Percentiles rank a stretch among this genome's conserved stretches.
phyloP scores from a whole-genome alignment of 1,139 yeast genomes.

The Candida sanyaensis region DNA sequence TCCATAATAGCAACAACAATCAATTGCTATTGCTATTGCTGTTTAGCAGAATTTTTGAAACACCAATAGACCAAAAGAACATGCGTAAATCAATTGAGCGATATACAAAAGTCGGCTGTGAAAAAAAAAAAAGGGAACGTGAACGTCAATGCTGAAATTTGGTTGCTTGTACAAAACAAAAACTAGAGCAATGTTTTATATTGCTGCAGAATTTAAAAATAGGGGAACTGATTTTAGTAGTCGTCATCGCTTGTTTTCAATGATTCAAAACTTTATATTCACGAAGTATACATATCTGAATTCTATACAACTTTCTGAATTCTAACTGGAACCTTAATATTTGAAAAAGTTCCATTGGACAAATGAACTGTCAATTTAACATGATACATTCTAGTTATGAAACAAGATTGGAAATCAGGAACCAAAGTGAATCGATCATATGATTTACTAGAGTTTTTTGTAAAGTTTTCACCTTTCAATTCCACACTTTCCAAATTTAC shows the following conservation, averaged over 20 bases:
- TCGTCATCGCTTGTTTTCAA: no score
- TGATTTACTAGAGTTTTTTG: conserved; percentile 4
- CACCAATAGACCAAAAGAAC: neutral
- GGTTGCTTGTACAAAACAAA: neutral
- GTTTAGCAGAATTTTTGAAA: neutral
- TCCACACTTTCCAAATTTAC: conserved; percentile 12
- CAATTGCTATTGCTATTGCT: neutral
- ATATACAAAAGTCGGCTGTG: neutral
- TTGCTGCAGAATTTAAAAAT: neutral
- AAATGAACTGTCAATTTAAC: conserved; percentile 30
- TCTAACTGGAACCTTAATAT: conserved; percentile 37
- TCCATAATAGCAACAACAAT: neutral
- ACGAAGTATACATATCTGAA: no score
- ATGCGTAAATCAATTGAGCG: neutral
- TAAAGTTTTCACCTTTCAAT: conserved; percentile 11
- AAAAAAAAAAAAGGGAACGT: neutral
- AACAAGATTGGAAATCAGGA: conserved; percentile 44
- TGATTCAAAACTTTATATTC: no score
- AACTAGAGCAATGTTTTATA: neutral
- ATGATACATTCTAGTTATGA: conserved; percentile 37
- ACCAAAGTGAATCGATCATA: conserved; percentile 28
- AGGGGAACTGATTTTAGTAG: neutral
- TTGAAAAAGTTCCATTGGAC: conserved; percentile 27
- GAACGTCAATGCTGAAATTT: neutral
- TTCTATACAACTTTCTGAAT: conserved; percentile 14